Percentiles rank a stretch among this genome's conserved stretches.
Conservation (phyloP, 495 filamentous ascomycete species). For the Viridothelium virens region DNA sequence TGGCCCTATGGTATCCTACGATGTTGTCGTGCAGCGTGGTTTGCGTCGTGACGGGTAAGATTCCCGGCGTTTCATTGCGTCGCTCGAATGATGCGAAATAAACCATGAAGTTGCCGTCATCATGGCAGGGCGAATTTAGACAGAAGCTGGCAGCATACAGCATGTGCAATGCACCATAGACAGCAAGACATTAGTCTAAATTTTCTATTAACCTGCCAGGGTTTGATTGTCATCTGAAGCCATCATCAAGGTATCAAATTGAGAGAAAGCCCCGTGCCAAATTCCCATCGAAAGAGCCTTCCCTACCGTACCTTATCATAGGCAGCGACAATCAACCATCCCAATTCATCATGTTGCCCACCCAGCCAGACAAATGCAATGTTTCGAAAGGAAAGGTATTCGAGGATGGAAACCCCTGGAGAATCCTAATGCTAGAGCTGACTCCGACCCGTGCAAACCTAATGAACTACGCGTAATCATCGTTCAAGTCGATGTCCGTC, state of each 20-base stretch:
- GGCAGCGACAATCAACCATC: not conserved
- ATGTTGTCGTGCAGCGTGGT: no score
- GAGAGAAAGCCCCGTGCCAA: not conserved
- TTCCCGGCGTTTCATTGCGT: no score
- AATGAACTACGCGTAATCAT: not conserved
- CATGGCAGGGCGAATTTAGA: no score
- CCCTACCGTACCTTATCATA: not conserved
- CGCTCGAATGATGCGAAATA: no score
- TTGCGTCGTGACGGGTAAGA: no score
- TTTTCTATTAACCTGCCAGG: not conserved
- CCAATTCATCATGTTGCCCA: not conserved
- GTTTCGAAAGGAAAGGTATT: not conserved
- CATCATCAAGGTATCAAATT: not conserved
- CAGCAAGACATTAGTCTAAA: not conserved
- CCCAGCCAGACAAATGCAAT: not conserved
- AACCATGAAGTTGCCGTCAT: no score
- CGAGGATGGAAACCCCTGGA: not conserved
- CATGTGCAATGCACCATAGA: no score
- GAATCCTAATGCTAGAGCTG: not conserved
- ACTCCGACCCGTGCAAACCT: conserved; percentile 1
- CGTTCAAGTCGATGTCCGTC: not conserved
- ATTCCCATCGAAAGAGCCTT: no score
- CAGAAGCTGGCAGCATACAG: no score
- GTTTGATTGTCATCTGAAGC: not conserved
- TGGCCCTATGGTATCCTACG: no score